Percentiles rank a stretch among this genome's conserved stretches.
These are phyloP conservation scores for Fraxinus paxiana DNA, from an alignment of 305 asterid species.

Conservation along the genomic window DNA sequence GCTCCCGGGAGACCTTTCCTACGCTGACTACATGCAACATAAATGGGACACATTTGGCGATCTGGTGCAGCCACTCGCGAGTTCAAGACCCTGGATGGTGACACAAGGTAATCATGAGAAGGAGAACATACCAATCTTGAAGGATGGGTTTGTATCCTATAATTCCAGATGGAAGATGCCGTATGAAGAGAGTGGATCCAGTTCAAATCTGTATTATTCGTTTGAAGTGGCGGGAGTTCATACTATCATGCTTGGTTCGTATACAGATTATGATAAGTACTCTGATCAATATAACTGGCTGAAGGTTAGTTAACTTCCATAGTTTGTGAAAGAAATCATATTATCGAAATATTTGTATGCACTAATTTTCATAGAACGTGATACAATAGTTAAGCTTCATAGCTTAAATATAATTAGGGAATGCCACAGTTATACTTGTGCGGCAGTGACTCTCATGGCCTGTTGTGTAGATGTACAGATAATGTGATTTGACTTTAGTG, in stretches of 20 bases:
- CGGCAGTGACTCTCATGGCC: not conserved
- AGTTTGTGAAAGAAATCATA: not conserved
- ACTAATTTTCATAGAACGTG: not conserved
- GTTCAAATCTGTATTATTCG: constrained; percentile 75
- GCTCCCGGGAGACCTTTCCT: constrained; percentile 89
- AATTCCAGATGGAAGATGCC: constrained; percentile 98
- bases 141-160: constrained; percentile 54
- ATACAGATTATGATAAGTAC: constrained; percentile 48
- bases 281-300: constrained; percentile 85
- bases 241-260: constrained; percentile 77
- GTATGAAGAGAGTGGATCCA: constrained; percentile 65
- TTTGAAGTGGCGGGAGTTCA: constrained; percentile 89
- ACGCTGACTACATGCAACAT: constrained; percentile 75
- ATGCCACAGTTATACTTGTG: not conserved
- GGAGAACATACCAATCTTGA: constrained; percentile 56
- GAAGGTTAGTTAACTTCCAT: constrained; percentile 47
- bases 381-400: not conserved
- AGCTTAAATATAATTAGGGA: not conserved
- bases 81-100: constrained; percentile 97
- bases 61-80: constrained; percentile 87
- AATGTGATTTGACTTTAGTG: not conserved
- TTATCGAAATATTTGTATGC: not conserved
- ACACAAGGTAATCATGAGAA: constrained; percentile 89
- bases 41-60: constrained; percentile 91
- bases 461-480: not conserved